Conservation (phyloP, 768 basidiomycete genomes). For the Dioszegia crocea region DNA sequence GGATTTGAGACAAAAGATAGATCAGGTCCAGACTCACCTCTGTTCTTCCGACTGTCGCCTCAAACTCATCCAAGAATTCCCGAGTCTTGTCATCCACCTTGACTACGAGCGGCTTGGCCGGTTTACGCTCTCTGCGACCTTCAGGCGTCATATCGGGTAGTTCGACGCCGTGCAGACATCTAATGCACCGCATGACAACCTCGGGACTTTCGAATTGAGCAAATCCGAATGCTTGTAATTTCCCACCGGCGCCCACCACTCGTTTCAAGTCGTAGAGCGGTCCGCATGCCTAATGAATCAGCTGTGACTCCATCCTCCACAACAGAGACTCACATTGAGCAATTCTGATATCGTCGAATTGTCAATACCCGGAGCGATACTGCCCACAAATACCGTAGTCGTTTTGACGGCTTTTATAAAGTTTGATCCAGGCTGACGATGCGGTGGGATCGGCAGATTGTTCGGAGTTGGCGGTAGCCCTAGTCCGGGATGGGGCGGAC, state of each 20-base stretch:
- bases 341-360: conserved; percentile 75
- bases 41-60: conserved; percentile 69
- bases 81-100: conserved; percentile 96
- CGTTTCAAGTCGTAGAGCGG: conserved; percentile 85
- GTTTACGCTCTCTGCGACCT: conserved; percentile 53
- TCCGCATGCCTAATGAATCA: conserved; percentile 69
- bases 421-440: background rate
- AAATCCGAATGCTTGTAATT: conserved; percentile 95
- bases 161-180: conserved; percentile 62
- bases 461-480: conserved; percentile 24
- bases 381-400: conserved; percentile 81
- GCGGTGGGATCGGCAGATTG: conserved; percentile 28
- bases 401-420: conserved; percentile 55
- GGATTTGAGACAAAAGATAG: background rate
- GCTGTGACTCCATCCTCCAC: background rate
- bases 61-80: conserved; percentile 78
- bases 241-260: conserved; percentile 83
- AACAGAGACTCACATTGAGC: conserved; percentile 59
- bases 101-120: conserved; percentile 66
- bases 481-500: conserved; percentile 32
- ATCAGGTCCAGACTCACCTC: conserved; percentile 61
- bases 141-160: conserved; percentile 57
- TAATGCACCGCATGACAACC: conserved; percentile 72
- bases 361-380: conserved; percentile 87
- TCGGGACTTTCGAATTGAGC: conserved; percentile 93